Conservation (phyloP, 2,329 filamentous ascomycete species). For the Chaetomium sp. region DNA sequence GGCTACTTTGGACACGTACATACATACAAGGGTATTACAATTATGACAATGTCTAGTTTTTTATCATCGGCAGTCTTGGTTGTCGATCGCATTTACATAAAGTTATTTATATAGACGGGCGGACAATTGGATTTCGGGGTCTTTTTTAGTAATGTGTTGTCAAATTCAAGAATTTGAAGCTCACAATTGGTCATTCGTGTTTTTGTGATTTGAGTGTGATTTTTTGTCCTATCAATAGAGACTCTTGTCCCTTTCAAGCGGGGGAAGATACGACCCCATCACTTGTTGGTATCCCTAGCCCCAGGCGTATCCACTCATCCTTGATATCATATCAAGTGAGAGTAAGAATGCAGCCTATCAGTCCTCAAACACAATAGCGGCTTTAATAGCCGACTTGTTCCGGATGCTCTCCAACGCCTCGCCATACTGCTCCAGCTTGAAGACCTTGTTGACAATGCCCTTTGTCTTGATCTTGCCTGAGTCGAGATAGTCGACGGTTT, state of each 20-base stretch:
- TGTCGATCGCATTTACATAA: constrained; percentile 12
- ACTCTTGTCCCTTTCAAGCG: too few species aligned
- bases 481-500: constrained; percentile 48
- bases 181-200: neutral
- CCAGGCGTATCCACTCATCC: too few species aligned
- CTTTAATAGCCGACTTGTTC: constrained; percentile 69
- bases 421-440: constrained; percentile 65
- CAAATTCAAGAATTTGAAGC: neutral
- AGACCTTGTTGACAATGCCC: constrained; percentile 68
- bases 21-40: constrained; percentile 2
- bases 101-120: constrained; percentile 11
- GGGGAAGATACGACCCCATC: too few species aligned
- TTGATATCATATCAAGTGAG: too few species aligned
- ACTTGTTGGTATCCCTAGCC: too few species aligned
- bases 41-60: constrained; percentile 1
- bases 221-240: too few species aligned
- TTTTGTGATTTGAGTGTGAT: too few species aligned
- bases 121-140: constrained; percentile 1
- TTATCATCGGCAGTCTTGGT: constrained; percentile 1
- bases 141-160: constrained; percentile 3
- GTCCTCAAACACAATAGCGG: constrained; percentile 46
- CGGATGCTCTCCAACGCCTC: constrained; percentile 65
- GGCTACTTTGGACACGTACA: neutral
- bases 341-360: neutral
- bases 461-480: constrained; percentile 55